Conservation (phyloP, 257 asterid genomes). For the Solanum dulcamara region DNA sequence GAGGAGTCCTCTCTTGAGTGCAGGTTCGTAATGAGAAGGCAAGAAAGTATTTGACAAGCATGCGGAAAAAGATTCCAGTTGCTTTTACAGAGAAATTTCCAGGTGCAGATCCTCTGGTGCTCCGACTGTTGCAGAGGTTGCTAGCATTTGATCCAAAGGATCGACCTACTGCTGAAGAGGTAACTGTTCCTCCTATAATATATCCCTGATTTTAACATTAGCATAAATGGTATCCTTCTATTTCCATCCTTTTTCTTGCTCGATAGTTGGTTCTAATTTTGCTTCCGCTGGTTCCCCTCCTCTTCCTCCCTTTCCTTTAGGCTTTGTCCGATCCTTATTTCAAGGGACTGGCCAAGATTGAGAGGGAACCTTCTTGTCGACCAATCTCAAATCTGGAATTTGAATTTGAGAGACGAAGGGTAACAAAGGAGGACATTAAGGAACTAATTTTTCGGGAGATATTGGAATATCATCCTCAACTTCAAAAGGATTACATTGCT, state of each 20-base stretch:
- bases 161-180: constrained; percentile 91
- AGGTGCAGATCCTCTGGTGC: constrained; percentile 61
- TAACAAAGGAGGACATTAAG: constrained; percentile 75
- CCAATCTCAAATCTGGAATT: constrained; percentile 82
- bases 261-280: not conserved
- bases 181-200: constrained; percentile 10
- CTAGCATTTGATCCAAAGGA: constrained; percentile 90
- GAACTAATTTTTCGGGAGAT: constrained; percentile 75
- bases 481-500: constrained; percentile 71
- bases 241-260: not conserved
- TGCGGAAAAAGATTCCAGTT: constrained; percentile 60
- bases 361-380: constrained; percentile 84
- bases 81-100: constrained; percentile 57
- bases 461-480: constrained; percentile 77
- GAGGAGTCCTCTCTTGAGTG: constrained; percentile 6
- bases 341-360: constrained; percentile 75
- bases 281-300: not conserved
- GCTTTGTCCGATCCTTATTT: constrained; percentile 92
- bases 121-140: constrained; percentile 54
- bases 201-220: not conserved
- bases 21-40: constrained; percentile 96
- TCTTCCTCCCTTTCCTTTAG: constrained; percentile 13
- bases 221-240: not conserved
- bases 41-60: constrained; percentile 64
- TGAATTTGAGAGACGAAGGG: constrained; percentile 75